These are phyloP conservation scores for Emergomyces africanus DNA, from an alignment of 2,329 filamentous ascomycete species.

Conservation along the genomic window DNA sequence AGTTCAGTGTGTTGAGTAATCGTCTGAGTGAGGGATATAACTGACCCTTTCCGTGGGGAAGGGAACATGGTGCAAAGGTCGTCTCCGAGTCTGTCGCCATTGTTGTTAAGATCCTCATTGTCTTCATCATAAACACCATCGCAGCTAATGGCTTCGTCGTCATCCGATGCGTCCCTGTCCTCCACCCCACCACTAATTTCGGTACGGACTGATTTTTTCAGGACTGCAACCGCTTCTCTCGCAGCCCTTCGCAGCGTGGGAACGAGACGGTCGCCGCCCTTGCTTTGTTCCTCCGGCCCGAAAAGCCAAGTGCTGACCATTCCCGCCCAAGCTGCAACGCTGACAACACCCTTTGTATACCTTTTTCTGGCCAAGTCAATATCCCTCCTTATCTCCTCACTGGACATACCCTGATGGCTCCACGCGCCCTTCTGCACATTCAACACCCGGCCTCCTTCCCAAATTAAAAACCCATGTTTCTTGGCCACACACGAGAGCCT, in stretches of 20 bases:
- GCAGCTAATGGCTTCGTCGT: neutral
- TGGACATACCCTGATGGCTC: constrained; percentile 17
- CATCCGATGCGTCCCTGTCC: constrained; percentile 6
- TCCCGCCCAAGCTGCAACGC: constrained; percentile 26
- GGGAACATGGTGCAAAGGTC: constrained; percentile 11
- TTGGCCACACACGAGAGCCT: constrained; percentile 24
- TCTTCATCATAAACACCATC: constrained; percentile 8
- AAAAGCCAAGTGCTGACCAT: constrained; percentile 29
- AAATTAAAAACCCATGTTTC: constrained; percentile 27
- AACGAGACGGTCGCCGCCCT: constrained; percentile 30
- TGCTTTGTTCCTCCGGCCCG: constrained; percentile 21
- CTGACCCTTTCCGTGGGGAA: constrained; percentile 24
- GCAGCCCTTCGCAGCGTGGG: constrained; percentile 30
- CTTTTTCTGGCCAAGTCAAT: constrained; percentile 25
- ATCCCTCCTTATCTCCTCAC: constrained; percentile 20
- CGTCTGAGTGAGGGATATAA: constrained; percentile 31
- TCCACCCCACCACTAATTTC: constrained; percentile 25
- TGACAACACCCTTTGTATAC: constrained; percentile 28
- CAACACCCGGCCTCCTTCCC: constrained; percentile 29
- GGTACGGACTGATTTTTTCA: constrained; percentile 27
- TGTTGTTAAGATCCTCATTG: constrained; percentile 8
- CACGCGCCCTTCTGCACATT: constrained; percentile 24
- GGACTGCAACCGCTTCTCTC: constrained; percentile 27
- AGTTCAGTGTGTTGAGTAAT: constrained; percentile 25
- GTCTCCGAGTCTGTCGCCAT: constrained; percentile 1